phyloP scores from a whole-genome alignment of 2,329 filamentous ascomycete species.

The Cytospora piceicola region DNA sequence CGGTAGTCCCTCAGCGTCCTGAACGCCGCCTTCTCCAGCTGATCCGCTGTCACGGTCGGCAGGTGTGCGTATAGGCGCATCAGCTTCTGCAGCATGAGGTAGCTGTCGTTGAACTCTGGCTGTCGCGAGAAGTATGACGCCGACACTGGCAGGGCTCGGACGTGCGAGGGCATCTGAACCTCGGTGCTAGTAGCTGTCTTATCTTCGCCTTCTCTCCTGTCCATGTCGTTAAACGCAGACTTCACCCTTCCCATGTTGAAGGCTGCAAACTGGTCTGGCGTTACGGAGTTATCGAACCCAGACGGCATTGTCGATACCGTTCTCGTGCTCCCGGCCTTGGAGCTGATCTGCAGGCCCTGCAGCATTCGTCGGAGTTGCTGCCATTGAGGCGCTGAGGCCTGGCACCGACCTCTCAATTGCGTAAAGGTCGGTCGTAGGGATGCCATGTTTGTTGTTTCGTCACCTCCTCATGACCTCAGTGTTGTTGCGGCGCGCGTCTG shows the following conservation, averaged over 20 bases:
- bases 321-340: conserved; percentile 21
- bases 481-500: conserved; percentile 20
- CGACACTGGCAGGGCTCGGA: conserved; percentile 80
- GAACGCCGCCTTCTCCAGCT: conserved; percentile 79
- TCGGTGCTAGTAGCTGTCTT: conserved; percentile 39
- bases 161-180: conserved; percentile 45
- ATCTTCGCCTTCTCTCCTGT: conserved; percentile 17
- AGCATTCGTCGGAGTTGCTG: conserved; percentile 28
- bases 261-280: conserved; percentile 18
- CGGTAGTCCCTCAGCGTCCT: conserved; percentile 78
- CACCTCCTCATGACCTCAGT: conserved; percentile 30
- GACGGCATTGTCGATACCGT: conserved; percentile 23
- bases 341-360: conserved; percentile 26
- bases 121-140: conserved; percentile 94
- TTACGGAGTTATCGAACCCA: conserved; percentile 3
- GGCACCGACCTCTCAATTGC: conserved; percentile 27
- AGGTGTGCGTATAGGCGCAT: conserved; percentile 73
- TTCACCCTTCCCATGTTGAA: conserved; percentile 4
- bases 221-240: conserved; percentile 23
- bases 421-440: conserved; percentile 29
- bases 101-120: conserved; percentile 83
- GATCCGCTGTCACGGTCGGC: conserved; percentile 66
- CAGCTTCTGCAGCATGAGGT: conserved; percentile 73
- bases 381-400: conserved; percentile 30
- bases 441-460: conserved; percentile 28